These are phyloP conservation scores for Saraca asoca DNA, from an alignment of 331 rosid species.

Conservation along the genomic window DNA sequence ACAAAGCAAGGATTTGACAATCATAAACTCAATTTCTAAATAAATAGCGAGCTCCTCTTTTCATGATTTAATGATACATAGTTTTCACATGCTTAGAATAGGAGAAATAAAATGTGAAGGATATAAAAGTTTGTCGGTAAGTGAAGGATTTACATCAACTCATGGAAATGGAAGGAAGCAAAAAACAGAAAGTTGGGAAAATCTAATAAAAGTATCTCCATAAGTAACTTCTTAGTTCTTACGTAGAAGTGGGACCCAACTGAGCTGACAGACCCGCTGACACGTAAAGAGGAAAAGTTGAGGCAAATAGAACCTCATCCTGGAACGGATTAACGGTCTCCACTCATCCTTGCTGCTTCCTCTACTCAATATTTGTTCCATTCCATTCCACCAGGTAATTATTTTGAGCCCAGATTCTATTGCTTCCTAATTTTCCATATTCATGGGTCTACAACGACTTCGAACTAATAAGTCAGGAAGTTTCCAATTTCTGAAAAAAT, in stretches of 20 bases:
- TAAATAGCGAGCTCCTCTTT: too few species aligned
- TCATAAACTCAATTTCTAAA: too few species aligned
- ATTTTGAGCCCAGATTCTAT: background rate
- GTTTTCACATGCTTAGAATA: too few species aligned
- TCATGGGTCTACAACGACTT: too few species aligned
- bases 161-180: too few species aligned
- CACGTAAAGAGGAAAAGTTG: background rate
- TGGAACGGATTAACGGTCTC: constrained; percentile 27
- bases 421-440: background rate
- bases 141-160: too few species aligned
- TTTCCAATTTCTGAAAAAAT: constrained; percentile 10
- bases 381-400: constrained; percentile 12
- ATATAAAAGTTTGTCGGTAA: too few species aligned
- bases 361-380: background rate
- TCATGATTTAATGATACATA: too few species aligned
- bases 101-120: too few species aligned
- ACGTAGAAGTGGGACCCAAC: constrained; percentile 12
- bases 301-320: constrained; percentile 20
- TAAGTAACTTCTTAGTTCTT: too few species aligned
- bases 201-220: background rate
- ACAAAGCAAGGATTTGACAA: too few species aligned
- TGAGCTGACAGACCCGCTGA: background rate
- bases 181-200: background rate
- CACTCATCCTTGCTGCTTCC: constrained; percentile 17
- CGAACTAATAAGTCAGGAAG: too few species aligned